Evolutionary conservation across 352 stramenopile species (phyloP), one percentile per base, ranked within the genome.

Genomic region (Pythium aquatile): DNA sequence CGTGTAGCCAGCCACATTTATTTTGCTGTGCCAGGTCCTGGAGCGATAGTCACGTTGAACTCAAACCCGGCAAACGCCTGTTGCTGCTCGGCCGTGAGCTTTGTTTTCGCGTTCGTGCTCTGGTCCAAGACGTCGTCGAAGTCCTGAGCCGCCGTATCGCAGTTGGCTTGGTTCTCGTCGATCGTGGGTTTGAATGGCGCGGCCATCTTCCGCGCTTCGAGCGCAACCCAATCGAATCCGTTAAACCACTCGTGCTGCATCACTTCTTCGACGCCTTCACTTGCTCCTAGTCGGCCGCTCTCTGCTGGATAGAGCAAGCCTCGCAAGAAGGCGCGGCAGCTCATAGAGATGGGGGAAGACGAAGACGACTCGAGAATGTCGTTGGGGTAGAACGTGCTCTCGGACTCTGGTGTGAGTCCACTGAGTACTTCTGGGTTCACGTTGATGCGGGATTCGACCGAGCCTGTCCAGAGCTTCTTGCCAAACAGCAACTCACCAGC

Each of bases 41-140:
- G 39, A 40, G 57, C 32, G 30, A 71, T 53, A n/a, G 72, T 68
- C 17, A 80, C 61, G 61, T 89, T 88, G 63, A 75, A 89, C 66
- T 88, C 80, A 63, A 88, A 91, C 5, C 73, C 73, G 11, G 20
- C 64, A 20, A 91, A 88, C 10, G 73, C 68, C 37, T 75, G 57
- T 29, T 89, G 76, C n/a, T 91, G 72, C 42, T 87, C 71, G 5
- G 54, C 24, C 16, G 60, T 77, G 2, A 91, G 70, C 33, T 61
- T 72, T 16, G 52, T 58, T 17, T 68, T 63, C 4, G 58, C 3
- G 11, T 49, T 40, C 0, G 69, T 75, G 55, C 77, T 87, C 16
- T 78, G 67, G 53, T 72, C 75, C 32, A 89, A 68, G 20, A 89
- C 77, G 49, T 91, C 79, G 49, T 91, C 79, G 29, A 89, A 88